These are phyloP conservation scores for Chlorophyllum brunneum DNA, from an alignment of 768 basidiomycete species.

Conservation along the genomic window DNA sequence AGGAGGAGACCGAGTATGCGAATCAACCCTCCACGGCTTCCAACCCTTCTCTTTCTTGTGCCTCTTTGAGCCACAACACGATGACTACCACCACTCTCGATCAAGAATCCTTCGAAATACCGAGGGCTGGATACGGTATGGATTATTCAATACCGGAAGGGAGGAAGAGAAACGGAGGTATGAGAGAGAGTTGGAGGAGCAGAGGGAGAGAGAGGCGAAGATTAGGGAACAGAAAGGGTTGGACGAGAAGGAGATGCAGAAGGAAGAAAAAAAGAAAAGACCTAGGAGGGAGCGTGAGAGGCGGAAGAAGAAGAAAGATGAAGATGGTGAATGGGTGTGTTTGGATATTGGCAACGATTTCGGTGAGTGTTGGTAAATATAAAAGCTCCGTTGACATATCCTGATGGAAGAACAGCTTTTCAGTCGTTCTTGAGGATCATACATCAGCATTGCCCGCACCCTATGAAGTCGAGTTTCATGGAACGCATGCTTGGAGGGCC, in stretches of 20 bases:
- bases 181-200: not conserved
- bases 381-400: not conserved
- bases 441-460: constrained; percentile 46
- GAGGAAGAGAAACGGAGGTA: not conserved
- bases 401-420: constrained; percentile 6
- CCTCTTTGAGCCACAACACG: not conserved
- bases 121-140: constrained; percentile 16
- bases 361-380: constrained; percentile 24
- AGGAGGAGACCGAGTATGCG: constrained; percentile 2
- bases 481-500: not conserved
- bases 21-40: not conserved
- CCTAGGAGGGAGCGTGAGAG: not conserved
- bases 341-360: constrained; percentile 47
- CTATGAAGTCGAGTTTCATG: constrained; percentile 32
- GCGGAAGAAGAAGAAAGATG: constrained; percentile 20
- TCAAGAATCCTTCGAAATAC: not conserved
- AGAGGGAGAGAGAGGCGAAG: not conserved
- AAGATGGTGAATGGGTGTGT: constrained; percentile 45
- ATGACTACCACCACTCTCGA: constrained; percentile 12
- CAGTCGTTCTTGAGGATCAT: constrained; percentile 29
- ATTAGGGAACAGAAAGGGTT: constrained; percentile 1
- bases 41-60: not conserved
- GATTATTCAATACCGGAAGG: not conserved
- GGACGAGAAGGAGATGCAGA: not conserved
- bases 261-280: constrained; percentile 6